Percentiles rank a stretch among this genome's conserved stretches.
phyloP scores from a whole-genome alignment of 2,329 filamentous ascomycete species.

The Fusarium hostae region DNA sequence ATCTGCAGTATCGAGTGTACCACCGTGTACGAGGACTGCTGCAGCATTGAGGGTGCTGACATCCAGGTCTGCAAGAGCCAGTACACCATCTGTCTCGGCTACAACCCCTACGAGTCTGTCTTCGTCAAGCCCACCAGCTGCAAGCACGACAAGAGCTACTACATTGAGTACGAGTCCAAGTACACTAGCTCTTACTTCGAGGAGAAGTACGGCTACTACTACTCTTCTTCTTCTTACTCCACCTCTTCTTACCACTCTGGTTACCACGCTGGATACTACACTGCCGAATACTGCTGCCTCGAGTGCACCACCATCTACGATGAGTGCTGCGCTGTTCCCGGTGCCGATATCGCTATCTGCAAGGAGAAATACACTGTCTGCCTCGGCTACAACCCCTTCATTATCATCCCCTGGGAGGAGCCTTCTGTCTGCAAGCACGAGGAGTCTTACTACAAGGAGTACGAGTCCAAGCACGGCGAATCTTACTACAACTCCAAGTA shows the following conservation, averaged over 20 bases:
- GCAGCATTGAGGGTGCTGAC: background rate
- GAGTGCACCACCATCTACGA: slow-evolving; percentile 33
- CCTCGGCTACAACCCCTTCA: slow-evolving; percentile 30
- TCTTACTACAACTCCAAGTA: slow-evolving; percentile 19
- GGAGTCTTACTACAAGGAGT: slow-evolving; percentile 23
- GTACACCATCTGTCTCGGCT: slow-evolving; percentile 29
- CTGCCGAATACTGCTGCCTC: slow-evolving; percentile 29
- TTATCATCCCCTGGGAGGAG: background rate
- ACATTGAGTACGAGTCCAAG: slow-evolving; percentile 27
- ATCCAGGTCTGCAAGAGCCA: slow-evolving; percentile 12
- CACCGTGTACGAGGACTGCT: slow-evolving; percentile 29
- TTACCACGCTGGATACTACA: slow-evolving; percentile 27
- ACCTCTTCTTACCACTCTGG: background rate
- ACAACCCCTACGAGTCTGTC: slow-evolving; percentile 20
- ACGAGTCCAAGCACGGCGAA: slow-evolving; percentile 16
- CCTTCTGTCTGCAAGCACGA: slow-evolving; percentile 31
- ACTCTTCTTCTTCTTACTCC: background rate
- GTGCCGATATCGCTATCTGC: slow-evolving; percentile 17
- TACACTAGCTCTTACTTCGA: slow-evolving; percentile 14
- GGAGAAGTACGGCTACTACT: slow-evolving; percentile 12
- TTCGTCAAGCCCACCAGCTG: slow-evolving; percentile 15
- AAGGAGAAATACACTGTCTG: slow-evolving; percentile 26
- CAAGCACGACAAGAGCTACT: slow-evolving; percentile 31
- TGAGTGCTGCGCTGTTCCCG: slow-evolving; percentile 14
- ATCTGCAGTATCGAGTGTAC: slow-evolving; percentile 24